A percentile compares a stretch with the other conserved stretches of the same genome.
Conservation (phyloP, 257 asterid species). For the Euphrasia confusa region DNA sequence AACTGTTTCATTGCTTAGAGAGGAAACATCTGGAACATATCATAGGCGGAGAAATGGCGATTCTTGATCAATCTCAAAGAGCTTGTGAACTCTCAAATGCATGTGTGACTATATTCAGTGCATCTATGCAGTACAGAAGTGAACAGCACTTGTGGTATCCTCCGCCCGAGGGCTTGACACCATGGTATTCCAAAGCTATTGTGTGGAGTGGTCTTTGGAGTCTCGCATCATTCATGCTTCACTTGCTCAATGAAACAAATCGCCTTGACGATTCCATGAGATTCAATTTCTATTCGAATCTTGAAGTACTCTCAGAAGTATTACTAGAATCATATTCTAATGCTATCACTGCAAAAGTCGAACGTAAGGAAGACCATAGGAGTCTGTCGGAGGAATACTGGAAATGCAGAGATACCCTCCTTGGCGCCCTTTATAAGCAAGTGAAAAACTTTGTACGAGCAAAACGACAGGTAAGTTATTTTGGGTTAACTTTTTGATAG, state of each 20-base stretch:
- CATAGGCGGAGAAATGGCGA: constrained; percentile 52
- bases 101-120: constrained; percentile 61
- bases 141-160: constrained; percentile 90
- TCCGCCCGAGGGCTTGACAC: constrained; percentile 73
- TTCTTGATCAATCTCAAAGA: constrained; percentile 54
- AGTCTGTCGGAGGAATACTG: constrained; percentile 65
- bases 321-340: constrained; percentile 78
- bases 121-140: constrained; percentile 60
- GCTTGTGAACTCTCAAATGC: constrained; percentile 83
- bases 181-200: constrained; percentile 75
- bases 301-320: constrained; percentile 68
- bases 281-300: constrained; percentile 52
- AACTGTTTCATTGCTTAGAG: constrained; percentile 77
- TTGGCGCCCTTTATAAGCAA: constrained; percentile 71
- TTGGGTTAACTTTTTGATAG: constrained; percentile 16
- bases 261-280: constrained; percentile 50
- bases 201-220: constrained; percentile 78
- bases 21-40: constrained; percentile 51
- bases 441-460: constrained; percentile 48
- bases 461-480: constrained; percentile 48
- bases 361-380: constrained; percentile 72
- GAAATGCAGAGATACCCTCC: constrained; percentile 74
- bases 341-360: constrained; percentile 75
- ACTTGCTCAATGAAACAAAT: constrained; percentile 51
- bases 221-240: constrained; percentile 74